A percentile compares a stretch with the other conserved stretches of the same genome.
These are phyloP conservation scores for Fusarium sp. DNA, from an alignment of 2,329 filamentous ascomycete species.

Conservation along the genomic window DNA sequence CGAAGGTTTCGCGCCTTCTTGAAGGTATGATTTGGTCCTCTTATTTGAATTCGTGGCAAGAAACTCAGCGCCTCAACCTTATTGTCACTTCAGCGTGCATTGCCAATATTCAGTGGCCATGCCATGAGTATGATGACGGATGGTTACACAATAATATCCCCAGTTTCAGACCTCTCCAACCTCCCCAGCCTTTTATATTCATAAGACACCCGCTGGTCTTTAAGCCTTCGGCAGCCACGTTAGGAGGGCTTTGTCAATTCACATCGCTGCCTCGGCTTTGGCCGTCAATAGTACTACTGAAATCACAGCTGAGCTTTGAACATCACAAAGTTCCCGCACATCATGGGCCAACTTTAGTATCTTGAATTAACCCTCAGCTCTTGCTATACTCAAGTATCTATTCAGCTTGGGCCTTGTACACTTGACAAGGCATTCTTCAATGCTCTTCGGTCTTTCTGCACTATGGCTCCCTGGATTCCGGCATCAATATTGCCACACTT, in stretches of 20 bases:
- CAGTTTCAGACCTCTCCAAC: conserved; percentile 12
- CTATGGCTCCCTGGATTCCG: not conserved
- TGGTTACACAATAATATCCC: conserved; percentile 3
- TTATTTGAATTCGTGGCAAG: not conserved
- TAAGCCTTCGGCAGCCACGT: conserved; percentile 4
- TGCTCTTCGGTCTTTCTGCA: conserved; percentile 9
- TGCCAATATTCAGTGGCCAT: not conserved
- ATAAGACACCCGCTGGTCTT: not conserved
- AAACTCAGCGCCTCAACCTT: conserved; percentile 11
- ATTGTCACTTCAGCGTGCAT: not conserved
- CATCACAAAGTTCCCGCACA: conserved; percentile 3
- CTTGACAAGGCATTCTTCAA: not conserved
- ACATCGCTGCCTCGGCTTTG: conserved; percentile 1
- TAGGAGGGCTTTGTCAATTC: not conserved
- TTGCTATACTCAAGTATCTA: not conserved
- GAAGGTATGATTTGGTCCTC: not conserved
- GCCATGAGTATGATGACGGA: not conserved
- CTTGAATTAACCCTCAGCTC: not conserved
- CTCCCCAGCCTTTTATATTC: conserved; percentile 30
- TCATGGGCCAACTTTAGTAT: not conserved
- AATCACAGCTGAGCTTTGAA: not conserved
- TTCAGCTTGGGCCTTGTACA: not conserved
- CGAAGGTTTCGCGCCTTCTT: not conserved
- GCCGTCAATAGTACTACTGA: conserved; percentile 7
- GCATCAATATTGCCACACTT: conserved; percentile 17